Percentiles rank a stretch among this genome's conserved stretches.
Conservation (phyloP, 2,329 filamentous ascomycete genomes). For the Mycosphaerella sp. region DNA sequence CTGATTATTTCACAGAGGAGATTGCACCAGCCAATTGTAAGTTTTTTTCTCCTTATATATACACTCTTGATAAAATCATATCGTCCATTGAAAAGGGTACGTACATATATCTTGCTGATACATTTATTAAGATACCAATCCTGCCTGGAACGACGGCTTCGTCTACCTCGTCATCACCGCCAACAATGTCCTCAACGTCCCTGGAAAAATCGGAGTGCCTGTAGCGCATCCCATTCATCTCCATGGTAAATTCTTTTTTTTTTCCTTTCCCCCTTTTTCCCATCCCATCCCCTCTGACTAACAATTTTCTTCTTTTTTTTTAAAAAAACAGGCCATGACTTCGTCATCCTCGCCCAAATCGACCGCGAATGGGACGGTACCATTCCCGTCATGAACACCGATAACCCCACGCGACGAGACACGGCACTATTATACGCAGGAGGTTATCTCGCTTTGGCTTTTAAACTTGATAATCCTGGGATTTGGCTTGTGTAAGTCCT, state of each 20-base stretch:
- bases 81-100: not conserved
- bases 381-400: constrained; percentile 29
- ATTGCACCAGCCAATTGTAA: constrained; percentile 10
- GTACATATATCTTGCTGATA: not conserved
- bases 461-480: constrained; percentile 48
- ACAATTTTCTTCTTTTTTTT: no score
- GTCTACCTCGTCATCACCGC: constrained; percentile 30
- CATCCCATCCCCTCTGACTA: no score
- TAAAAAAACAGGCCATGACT: constrained; percentile 27
- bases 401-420: constrained; percentile 45
- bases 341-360: constrained; percentile 26
- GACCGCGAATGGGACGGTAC: constrained; percentile 21
- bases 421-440: constrained; percentile 39
- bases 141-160: constrained; percentile 20
- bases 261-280: no score
- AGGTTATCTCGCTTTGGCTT: constrained; percentile 46
- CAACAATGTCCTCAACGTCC: constrained; percentile 13
- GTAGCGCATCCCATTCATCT: constrained; percentile 31
- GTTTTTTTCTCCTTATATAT: not conserved
- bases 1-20: constrained; percentile 9
- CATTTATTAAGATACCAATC: constrained; percentile 6
- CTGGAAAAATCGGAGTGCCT: constrained; percentile 11
- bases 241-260: constrained; percentile 33
- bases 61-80: not conserved
- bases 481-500: constrained; percentile 38